Percentiles rank a stretch among this genome's conserved stretches.
Conservation (phyloP, 805 yeast genomes). For the Lachancea waltii region DNA sequence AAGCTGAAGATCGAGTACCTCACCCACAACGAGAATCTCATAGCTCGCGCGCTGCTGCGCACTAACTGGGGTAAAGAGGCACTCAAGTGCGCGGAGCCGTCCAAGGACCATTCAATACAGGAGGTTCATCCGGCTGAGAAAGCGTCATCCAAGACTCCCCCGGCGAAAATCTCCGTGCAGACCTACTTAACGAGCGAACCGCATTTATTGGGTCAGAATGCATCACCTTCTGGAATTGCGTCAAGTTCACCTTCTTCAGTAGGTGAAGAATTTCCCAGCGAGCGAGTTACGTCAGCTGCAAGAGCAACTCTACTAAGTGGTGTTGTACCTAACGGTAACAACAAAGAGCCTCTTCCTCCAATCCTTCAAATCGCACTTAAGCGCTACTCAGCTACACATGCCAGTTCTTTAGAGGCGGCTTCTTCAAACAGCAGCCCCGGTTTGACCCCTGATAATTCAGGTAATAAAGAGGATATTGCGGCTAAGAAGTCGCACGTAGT, state of each 20-base stretch:
- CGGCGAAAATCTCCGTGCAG: conserved; percentile 32
- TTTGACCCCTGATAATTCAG: conserved; percentile 9
- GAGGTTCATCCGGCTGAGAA: no score
- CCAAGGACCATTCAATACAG: no score
- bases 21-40: conserved; percentile 57
- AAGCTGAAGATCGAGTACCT: conserved; percentile 64
- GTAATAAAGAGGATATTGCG: neutral
- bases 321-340: neutral
- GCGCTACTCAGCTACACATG: conserved; percentile 24
- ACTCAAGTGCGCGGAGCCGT: conserved; percentile 13
- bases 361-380: conserved; percentile 39
- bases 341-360: conserved; percentile 35
- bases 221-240: neutral
- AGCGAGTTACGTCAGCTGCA: neutral
- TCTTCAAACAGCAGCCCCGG: conserved; percentile 11
- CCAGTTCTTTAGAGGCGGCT: conserved; percentile 12
- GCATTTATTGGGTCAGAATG: conserved; percentile 27
- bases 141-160: neutral
- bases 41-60: conserved; percentile 52
- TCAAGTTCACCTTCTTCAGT: conserved; percentile 3
- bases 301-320: neutral
- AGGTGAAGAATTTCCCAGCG: neutral
- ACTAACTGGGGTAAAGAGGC: conserved; percentile 22
- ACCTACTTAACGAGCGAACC: conserved; percentile 43
- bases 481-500: conserved; percentile 19